Percentiles rank a stretch among this genome's conserved stretches.
phyloP scores from a whole-genome alignment of 1,284 basidiomycete species.

The Apiotrichum mycotoxinovorans region DNA sequence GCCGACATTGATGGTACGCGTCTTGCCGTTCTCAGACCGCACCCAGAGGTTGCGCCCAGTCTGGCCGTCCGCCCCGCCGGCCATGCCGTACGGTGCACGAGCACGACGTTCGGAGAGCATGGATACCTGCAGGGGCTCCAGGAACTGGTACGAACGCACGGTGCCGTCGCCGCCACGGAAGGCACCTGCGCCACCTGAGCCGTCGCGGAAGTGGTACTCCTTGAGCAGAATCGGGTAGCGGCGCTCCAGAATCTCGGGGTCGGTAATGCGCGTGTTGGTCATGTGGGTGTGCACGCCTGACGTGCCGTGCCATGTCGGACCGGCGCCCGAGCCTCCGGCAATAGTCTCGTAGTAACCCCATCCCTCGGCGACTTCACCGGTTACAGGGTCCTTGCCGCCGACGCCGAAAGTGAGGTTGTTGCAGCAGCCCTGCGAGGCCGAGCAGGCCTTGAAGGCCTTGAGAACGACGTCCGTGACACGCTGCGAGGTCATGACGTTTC shows the following conservation, averaged over 20 bases:
- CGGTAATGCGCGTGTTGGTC: conserved; percentile 89
- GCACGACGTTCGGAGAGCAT: conserved; percentile 50
- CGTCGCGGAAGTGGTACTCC: conserved; percentile 70
- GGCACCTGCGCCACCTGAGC: conserved; percentile 72
- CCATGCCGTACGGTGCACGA: conserved; percentile 31
- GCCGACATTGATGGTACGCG: conserved; percentile 37
- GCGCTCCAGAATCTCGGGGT: conserved; percentile 55
- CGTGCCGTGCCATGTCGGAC: conserved; percentile 83
- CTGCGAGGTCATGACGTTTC: conserved; percentile 69
- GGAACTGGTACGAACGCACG: conserved; percentile 80
- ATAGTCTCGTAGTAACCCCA: conserved; percentile 46
- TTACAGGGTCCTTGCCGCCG: background rate
- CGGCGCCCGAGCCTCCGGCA: conserved; percentile 88
- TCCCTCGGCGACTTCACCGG: conserved; percentile 5
- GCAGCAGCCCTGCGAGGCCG: conserved; percentile 76
- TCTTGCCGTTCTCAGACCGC: conserved; percentile 1
- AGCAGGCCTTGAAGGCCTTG: conserved; percentile 85
- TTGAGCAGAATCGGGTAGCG: conserved; percentile 78
- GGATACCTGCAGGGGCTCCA: conserved; percentile 81
- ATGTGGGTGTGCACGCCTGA: conserved; percentile 59
- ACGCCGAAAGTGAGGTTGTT: conserved; percentile 57
- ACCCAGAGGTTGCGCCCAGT: conserved; percentile 33
- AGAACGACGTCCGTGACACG: conserved; percentile 92
- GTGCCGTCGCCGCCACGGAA: conserved; percentile 85
- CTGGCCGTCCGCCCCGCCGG: conserved; percentile 27